Evolutionary conservation across 352 stramenopile genomes (phyloP).

Genomic region (Phytophthora pini): DNA sequence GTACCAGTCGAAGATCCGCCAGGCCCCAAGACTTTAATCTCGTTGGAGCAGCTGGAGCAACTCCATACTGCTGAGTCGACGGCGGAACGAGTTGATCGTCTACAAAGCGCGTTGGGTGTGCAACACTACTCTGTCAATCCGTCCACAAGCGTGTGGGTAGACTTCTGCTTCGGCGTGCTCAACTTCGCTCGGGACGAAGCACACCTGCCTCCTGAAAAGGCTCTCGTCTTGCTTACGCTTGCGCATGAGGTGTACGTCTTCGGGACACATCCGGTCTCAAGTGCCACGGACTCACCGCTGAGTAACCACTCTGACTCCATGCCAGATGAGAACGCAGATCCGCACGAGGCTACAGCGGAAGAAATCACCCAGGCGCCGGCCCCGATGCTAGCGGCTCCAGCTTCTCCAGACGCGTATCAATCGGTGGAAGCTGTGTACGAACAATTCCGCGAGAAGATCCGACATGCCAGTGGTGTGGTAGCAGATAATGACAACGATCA

Average conservation of each 20-base stretch:
- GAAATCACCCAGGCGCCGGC: slow-evolving; percentile 2
- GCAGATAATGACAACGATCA: neutral
- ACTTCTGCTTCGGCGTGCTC: slow-evolving; percentile 74
- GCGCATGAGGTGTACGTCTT: slow-evolving; percentile 63
- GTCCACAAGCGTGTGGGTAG: slow-evolving; percentile 54
- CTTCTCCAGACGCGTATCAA: slow-evolving; percentile 22
- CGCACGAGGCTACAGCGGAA: slow-evolving; percentile 3
- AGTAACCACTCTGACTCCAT: slow-evolving; percentile 9
- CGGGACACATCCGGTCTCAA: slow-evolving; percentile 35
- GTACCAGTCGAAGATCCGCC: slow-evolving; percentile 13
- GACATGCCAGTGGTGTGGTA: slow-evolving; percentile 13
- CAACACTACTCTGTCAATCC: slow-evolving; percentile 60
- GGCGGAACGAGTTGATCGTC: slow-evolving; percentile 34
- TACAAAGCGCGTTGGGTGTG: slow-evolving; percentile 53
- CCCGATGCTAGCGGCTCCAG: neutral
- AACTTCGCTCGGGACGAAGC: slow-evolving; percentile 67
- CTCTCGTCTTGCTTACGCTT: slow-evolving; percentile 52
- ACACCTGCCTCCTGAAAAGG: slow-evolving; percentile 40
- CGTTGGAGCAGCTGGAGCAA: slow-evolving; percentile 40
- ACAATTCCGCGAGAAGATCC: slow-evolving; percentile 43
- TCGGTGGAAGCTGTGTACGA: slow-evolving; percentile 48
- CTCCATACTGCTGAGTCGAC: slow-evolving; percentile 32
- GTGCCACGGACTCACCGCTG: slow-evolving; percentile 11
- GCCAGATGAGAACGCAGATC: slow-evolving; percentile 1
- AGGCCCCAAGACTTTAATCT: slow-evolving; percentile 33